A percentile compares a stretch with the other conserved stretches of the same genome.
phyloP scores from a whole-genome alignment of 305 asterid genomes.

The Fraxinus baroniana region DNA sequence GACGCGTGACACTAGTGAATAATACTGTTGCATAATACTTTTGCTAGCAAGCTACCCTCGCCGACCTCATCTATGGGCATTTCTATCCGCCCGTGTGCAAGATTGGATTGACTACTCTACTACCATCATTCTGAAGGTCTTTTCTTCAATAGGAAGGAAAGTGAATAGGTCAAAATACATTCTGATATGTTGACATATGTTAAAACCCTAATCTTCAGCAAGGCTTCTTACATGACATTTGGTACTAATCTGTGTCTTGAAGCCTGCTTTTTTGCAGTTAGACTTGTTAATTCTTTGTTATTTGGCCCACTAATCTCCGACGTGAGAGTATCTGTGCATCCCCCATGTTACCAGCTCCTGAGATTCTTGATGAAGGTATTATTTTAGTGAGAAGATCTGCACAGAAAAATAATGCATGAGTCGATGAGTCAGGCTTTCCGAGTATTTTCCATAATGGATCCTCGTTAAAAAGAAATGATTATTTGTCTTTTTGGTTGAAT shows the following conservation, averaged over 20 bases:
- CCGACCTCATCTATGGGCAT: neutral
- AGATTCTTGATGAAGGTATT: neutral
- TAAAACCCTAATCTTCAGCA: neutral
- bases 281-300: neutral
- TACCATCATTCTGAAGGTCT: neutral
- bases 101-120: neutral
- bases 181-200: neutral
- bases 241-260: neutral
- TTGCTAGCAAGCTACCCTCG: neutral
- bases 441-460: neutral
- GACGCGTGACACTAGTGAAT: neutral
- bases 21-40: neutral
- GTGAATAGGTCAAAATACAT: neutral
- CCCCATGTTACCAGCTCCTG: neutral
- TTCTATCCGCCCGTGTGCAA: too few species aligned
- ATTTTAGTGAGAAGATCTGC: neutral
- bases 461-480: neutral
- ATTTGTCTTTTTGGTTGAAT: neutral
- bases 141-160: neutral
- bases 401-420: neutral
- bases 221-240: neutral
- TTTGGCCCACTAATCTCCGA: neutral
- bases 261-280: neutral
- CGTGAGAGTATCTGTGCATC: neutral
- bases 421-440: neutral